A percentile compares a stretch with the other conserved stretches of the same genome.
Evolutionary conservation across 768 basidiomycete species (phyloP).

Genomic region (Boletus huronensis): DNA sequence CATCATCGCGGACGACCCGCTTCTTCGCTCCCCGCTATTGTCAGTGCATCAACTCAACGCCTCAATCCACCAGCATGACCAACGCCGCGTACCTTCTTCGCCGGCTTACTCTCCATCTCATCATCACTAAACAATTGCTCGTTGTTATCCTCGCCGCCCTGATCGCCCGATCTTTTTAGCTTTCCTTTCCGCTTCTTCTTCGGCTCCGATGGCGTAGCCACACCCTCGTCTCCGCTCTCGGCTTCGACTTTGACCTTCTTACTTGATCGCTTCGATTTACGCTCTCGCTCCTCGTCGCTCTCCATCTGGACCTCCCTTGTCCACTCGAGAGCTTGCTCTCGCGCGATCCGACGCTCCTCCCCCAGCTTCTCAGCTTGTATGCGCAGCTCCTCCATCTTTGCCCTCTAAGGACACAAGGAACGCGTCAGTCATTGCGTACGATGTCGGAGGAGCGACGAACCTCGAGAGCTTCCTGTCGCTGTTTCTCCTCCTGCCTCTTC

Average conservation of each 20-base stretch:
- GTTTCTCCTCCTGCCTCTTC: slow-evolving; percentile 76
- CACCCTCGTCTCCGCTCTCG: slow-evolving; percentile 50
- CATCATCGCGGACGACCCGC: slow-evolving; percentile 74
- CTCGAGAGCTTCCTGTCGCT: slow-evolving; percentile 60
- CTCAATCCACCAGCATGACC: not conserved
- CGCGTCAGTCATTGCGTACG: not conserved
- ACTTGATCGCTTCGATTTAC: slow-evolving; percentile 51
- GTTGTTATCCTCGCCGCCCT: slow-evolving; percentile 58
- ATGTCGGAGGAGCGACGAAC: slow-evolving; percentile 37
- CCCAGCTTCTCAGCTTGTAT: slow-evolving; percentile 74
- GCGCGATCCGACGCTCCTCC: slow-evolving; percentile 67
- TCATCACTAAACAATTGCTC: slow-evolving; percentile 69
- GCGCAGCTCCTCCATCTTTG: slow-evolving; percentile 60
- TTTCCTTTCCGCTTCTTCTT: slow-evolving; percentile 82
- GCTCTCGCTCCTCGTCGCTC: slow-evolving; percentile 80
- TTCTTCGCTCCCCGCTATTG: slow-evolving; percentile 56
- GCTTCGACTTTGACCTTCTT: slow-evolving; percentile 51
- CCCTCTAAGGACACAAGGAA: slow-evolving; percentile 40
- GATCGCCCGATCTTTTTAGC: slow-evolving; percentile 50
- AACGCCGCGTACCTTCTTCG: slow-evolving; percentile 56
- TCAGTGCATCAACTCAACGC: not conserved
- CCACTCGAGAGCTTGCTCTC: slow-evolving; percentile 81
- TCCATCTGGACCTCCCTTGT: slow-evolving; percentile 59
- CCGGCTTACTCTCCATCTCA: slow-evolving; percentile 53
- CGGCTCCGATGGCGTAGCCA: slow-evolving; percentile 38